phyloP scores from a whole-genome alignment of 257 asterid genomes.

The Cordia subcordata region DNA sequence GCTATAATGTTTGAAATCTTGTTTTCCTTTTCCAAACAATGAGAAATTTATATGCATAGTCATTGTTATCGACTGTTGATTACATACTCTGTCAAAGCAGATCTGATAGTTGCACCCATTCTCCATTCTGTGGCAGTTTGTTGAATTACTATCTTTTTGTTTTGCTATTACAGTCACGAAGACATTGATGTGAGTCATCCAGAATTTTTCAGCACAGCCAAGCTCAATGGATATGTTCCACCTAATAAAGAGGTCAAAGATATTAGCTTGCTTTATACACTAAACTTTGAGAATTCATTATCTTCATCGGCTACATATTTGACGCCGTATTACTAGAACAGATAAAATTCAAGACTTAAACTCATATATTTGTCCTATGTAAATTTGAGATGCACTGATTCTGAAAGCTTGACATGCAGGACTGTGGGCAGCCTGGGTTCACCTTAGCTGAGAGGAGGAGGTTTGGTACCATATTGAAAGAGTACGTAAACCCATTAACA shows the following conservation, averaged over 20 bases:
- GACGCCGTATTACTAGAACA: not conserved
- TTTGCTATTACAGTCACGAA: constrained; percentile 61
- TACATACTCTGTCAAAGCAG: not conserved
- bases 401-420: constrained; percentile 44
- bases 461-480: constrained; percentile 65
- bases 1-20: no score
- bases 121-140: not conserved
- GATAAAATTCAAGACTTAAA: not conserved
- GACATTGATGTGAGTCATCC: constrained; percentile 97
- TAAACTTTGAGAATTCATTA: not conserved
- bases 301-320: not conserved
- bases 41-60: no score
- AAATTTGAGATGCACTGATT: constrained; percentile 10
- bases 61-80: no score
- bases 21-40: no score
- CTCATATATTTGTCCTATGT: no score
- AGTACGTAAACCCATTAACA: constrained; percentile 33
- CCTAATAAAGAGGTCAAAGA: constrained; percentile 80
- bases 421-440: constrained; percentile 97
- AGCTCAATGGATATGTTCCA: constrained; percentile 82
- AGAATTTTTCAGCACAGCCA: constrained; percentile 78
- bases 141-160: constrained; percentile 10
- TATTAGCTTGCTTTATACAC: constrained; percentile 6
- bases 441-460: constrained; percentile 86
- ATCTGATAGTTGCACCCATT: no score